Conservation (phyloP, 305 asterid species). For the Fraxinus platypoda region DNA sequence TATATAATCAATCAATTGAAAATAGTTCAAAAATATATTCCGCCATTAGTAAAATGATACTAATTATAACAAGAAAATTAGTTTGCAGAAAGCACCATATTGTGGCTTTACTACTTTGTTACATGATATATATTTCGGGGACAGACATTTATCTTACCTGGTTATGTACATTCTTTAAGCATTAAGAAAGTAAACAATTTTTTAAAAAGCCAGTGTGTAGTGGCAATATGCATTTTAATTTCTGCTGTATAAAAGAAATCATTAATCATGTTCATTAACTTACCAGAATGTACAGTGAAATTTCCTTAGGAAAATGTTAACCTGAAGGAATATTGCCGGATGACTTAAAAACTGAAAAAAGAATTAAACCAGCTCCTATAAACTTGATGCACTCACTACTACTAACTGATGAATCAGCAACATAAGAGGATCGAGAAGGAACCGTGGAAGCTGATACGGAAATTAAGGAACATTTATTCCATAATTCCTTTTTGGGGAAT, state of each 20-base stretch:
- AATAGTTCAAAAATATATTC: neutral
- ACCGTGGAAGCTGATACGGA: constrained; percentile 16
- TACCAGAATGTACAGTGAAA: constrained; percentile 17
- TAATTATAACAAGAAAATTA: neutral
- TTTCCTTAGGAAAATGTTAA: neutral
- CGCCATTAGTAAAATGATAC: neutral
- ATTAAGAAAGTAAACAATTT: neutral
- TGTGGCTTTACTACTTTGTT: neutral
- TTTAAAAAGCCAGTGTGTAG: neutral
- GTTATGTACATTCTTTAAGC: neutral
- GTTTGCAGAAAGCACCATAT: neutral
- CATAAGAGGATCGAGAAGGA: constrained; percentile 14
- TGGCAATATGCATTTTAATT: neutral
- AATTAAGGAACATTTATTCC: constrained; percentile 30
- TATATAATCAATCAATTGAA: neutral
- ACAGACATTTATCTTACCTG: neutral
- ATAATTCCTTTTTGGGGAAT: constrained; percentile 25
- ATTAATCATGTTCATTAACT: neutral
- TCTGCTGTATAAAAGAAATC: neutral
- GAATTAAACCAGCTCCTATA: neutral
- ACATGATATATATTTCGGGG: neutral
- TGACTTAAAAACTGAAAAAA: neutral
- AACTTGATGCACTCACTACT: neutral
- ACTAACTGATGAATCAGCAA: neutral
- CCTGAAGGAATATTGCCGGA: neutral